Evolutionary conservation across 805 yeast species (phyloP), one percentile per base, ranked within the genome.

Genomic region (Ogataea ganodermae): DNA sequence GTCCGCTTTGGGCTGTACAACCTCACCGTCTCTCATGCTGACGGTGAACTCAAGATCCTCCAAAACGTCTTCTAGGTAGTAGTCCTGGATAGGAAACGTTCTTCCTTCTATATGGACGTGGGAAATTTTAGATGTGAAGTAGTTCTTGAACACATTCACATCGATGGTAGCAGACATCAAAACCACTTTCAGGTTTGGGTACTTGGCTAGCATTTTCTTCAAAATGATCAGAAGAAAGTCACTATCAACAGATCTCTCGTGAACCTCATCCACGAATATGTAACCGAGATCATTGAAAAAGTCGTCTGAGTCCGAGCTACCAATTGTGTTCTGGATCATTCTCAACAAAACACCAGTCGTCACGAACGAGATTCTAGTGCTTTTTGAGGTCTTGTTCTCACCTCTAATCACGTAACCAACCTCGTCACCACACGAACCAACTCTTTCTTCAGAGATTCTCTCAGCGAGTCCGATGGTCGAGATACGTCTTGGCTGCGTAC

Each of bases 81-180:
- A 70, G 59, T 90, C 96, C 42, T 79, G 63, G 21, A 92, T 95
- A 0, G 99, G 98, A 64, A 87, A 92, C 0, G 98, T 94, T 55
- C 98, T 75, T 1, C 99, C 99, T 57, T 84, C 88, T 49, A 92
- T 90, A 62, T 90, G 96, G 27, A 85, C 75, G 52, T 86, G 89
- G 4, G 63, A 53, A 13, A 83, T 82, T 2, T 68, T 70, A 5
- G 67, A 58, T 2, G 70, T 69, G 62, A 92, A 92, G 59, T 86
- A 92, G 21, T 74, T 71, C 44, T 77, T 72, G 68, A 90, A 92
- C 35, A 78, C 72, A 8, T 74, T 73, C 1, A 84, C 76, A 59
- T 89, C 87, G 35, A 92, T 91, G 0, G 98, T 92, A 3, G 98
- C 98, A 61, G 96, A 86, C 97, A 94, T 92, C 42, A 94, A 72